Evolutionary conservation across 495 filamentous ascomycete species (phyloP).

Genomic region (Evernia prunastri): DNA sequence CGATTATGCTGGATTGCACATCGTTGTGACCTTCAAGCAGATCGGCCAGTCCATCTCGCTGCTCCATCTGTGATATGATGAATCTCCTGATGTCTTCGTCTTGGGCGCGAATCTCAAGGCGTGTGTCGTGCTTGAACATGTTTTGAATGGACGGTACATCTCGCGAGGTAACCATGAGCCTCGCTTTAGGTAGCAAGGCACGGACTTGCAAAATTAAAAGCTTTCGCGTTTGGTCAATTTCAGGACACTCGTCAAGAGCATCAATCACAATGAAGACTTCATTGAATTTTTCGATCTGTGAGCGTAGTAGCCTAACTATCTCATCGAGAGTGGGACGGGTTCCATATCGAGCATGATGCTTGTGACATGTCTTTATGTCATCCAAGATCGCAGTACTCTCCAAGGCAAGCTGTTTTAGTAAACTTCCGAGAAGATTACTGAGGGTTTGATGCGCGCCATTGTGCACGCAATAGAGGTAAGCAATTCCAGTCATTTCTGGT

Average conservation of each 20-base stretch:
- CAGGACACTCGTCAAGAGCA: constrained; percentile 42
- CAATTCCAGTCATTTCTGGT: neutral
- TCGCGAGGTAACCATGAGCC: constrained; percentile 5
- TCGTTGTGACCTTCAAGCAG: neutral
- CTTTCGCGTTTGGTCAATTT: neutral
- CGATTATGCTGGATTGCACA: neutral
- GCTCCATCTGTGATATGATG: constrained; percentile 14
- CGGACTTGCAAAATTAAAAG: neutral
- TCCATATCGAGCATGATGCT: neutral
- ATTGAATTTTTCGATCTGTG: neutral
- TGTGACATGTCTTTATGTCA: neutral
- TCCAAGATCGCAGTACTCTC: neutral
- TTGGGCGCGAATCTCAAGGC: constrained; percentile 37
- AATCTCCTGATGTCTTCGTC: constrained; percentile 33
- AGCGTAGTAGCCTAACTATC: neutral
- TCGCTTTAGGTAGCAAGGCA: neutral
- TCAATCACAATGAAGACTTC: constrained; percentile 28
- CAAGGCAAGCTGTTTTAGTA: neutral
- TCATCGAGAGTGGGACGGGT: neutral
- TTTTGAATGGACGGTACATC: constrained; percentile 31
- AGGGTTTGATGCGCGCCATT: constrained; percentile 2
- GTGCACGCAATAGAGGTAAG: constrained; percentile 1
- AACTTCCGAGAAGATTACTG: neutral
- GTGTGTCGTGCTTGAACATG: constrained; percentile 21
- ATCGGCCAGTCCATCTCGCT: neutral